Evolutionary conservation across 208 protist species (phyloP), one percentile per base, ranked within the genome.

Genomic region (Trypanosoma lewisi): DNA sequence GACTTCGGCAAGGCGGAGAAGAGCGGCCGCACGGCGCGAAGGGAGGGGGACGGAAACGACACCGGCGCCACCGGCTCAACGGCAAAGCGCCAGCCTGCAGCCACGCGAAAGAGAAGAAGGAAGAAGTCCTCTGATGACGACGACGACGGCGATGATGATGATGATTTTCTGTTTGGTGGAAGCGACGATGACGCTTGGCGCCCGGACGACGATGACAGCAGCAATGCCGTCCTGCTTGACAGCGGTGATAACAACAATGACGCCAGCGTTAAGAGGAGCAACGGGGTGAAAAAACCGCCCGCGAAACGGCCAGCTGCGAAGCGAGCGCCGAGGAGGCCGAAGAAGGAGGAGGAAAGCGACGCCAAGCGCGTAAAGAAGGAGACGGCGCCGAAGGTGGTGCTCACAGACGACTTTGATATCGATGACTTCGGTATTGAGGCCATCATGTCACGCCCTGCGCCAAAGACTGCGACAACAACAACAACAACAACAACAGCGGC

Each of bases 391-490:
- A 42, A 39, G 34, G 39, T 41, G 16, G 47, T 39, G 33, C 60
- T 31, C n/a, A 76, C 80, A 34, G 83, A 92, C 62, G 48, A 77
- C 34, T 85, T 91, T 49, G 80, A 86, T 59, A 56, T 95, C 12
- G 82, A 92, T 45, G 64, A 75, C 44, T 93, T 95, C 66, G 88
- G 88, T 12, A 75, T 94, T 37, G 83, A 89, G 45, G 88, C 88
- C 9, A 57, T 94, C 49, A 34, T n/a, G n/a, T n/a, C 52, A 17
- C 54, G 27, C 48, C 41, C 45, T 12, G 44, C 39, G 17, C 27
- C 55, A 53, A 17, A 42, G 9, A 41, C 67, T 19, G 36, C 47
- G 2, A 51, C 60, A 27, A 23, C 54, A 23, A 52, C 14, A 39
- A 52, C 12, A 55, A 11, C 59, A 47, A 14, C 47, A 50, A 19